Conservation (phyloP, 371 early-diverging fungal genomes). For the Catenaria anguillulae region DNA sequence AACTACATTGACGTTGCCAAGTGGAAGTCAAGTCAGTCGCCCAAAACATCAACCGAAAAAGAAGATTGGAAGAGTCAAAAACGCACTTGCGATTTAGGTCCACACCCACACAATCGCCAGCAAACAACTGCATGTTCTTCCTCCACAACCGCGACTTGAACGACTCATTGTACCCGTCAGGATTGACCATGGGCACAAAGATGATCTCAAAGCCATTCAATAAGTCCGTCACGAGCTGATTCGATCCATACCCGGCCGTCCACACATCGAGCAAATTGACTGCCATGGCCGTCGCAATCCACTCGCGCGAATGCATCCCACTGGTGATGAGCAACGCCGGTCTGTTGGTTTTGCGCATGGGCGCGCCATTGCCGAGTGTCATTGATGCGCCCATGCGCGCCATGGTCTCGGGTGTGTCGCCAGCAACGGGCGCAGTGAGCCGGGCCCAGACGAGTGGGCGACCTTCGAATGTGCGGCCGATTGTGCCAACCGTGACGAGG, state of each 20-base stretch:
- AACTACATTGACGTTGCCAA: constrained; percentile 6
- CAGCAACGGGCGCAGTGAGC: not conserved
- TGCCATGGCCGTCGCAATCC: constrained; percentile 11
- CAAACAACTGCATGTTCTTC: constrained; percentile 32
- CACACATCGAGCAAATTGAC: not conserved
- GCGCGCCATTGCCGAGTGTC: not conserved
- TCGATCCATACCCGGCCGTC: not conserved
- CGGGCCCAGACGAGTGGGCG: not conserved
- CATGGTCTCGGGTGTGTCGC: no score
- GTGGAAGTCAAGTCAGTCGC: no score
- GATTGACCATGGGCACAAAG: constrained; percentile 19
- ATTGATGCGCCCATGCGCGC: no score
- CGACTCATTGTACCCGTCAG: constrained; percentile 24
- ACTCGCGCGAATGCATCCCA: constrained; percentile 12
- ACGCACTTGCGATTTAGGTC: constrained; percentile 22
- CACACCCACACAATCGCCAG: constrained; percentile 22
- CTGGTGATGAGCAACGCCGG: constrained; percentile 1
- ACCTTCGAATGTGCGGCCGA: not conserved
- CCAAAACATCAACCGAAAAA: no score
- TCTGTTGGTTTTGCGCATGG: not conserved
- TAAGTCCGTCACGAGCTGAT: constrained; percentile 3
- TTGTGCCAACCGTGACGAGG: not conserved
- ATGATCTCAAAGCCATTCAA: constrained; percentile 8
- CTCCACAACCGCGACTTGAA: constrained; percentile 23
- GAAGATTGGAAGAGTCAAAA: constrained; percentile 15